Evolutionary conservation across 176 grass and related monocot species (phyloP), one percentile per base, ranked within the genome.

Genomic region (Musa acuminata): DNA sequence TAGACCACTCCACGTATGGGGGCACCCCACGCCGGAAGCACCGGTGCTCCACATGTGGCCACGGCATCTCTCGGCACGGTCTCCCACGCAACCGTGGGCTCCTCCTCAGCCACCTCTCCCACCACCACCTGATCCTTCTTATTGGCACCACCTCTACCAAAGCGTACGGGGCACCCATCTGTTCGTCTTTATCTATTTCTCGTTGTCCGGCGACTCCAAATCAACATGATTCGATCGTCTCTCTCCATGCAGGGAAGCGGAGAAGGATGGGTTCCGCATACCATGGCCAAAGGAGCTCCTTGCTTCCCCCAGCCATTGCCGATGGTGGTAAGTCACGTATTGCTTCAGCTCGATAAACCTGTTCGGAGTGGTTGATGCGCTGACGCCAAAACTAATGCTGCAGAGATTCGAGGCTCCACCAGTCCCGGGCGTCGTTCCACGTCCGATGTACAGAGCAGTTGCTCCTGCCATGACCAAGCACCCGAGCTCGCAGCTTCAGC

Each of bases 81-180:
- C 87, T 0, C 67, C 19, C 14, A 21, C 74, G 25, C 77, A 75
- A 59, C 59, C 84, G 60, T 86, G 80, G 72, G 43, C 23, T 1
- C 48, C 78, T 52, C 71, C 86, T 64, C 82, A 80, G 53, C 19
- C 79, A 0, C 52, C 54, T 1, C 25, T 10, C 29, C 68, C 69
- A 13, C 84, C 80, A 22, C 81, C 82, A n/a, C 71, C 78, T 68
- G 83, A 88, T 66, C 84, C 86, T 0, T 74, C 80, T 17, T 94
- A 83, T 84, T 99, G 88, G 90, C 86, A 89, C 59, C 90, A 99
- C 35, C 88, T 87, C 51, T 91, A 82, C 43, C 77, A 83, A 73
- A 81, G 53, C 19, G 94, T 91, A 80, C 19, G 54, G 13, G 54
- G 13, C 22, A 50, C 16, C 17, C 27, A 51, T 55, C 21, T 9